Conservation (phyloP, 225 moss, liverwort and hornwort genomes). For the Polytrichum commune region DNA sequence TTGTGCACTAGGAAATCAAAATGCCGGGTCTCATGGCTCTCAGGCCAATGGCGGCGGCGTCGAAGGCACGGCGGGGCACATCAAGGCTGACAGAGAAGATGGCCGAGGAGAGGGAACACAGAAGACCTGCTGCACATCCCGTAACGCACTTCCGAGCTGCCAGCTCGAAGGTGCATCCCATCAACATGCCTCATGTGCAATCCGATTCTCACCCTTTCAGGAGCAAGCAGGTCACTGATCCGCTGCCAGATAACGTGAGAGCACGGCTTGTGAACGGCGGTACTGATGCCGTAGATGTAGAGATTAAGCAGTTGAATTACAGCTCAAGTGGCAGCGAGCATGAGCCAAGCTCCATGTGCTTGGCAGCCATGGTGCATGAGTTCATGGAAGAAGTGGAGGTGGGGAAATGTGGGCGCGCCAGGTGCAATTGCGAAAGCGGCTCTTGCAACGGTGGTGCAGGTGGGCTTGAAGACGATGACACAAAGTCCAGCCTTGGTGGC, state of each 20-base stretch:
- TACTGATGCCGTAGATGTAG: constrained; percentile 26
- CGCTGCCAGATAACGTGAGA: constrained; percentile 42
- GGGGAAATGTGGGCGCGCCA: constrained; percentile 65
- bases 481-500: constrained; percentile 59
- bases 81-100: constrained; percentile 44
- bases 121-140: constrained; percentile 35
- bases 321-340: constrained; percentile 92
- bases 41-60: constrained; percentile 58
- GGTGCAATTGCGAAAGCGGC: constrained; percentile 67
- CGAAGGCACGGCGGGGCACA: constrained; percentile 33
- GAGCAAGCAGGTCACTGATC: constrained; percentile 62
- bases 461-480: constrained; percentile 33
- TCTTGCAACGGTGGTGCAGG: constrained; percentile 34
- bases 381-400: constrained; percentile 63
- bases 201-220: constrained; percentile 24
- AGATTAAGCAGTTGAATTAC: constrained; percentile 24
- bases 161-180: constrained; percentile 28
- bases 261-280: constrained; percentile 32
- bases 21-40: constrained; percentile 77
- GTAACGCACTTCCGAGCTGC: constrained; percentile 25
- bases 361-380: constrained; percentile 90
- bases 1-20: neutral
- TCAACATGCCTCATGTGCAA: constrained; percentile 27
- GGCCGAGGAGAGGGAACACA: constrained; percentile 47
- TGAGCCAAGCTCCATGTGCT: constrained; percentile 74